Base-by-base conservation (phyloP, 2,329 filamentous ascomycete genomes). In the Aspergillus persii region DNA sequence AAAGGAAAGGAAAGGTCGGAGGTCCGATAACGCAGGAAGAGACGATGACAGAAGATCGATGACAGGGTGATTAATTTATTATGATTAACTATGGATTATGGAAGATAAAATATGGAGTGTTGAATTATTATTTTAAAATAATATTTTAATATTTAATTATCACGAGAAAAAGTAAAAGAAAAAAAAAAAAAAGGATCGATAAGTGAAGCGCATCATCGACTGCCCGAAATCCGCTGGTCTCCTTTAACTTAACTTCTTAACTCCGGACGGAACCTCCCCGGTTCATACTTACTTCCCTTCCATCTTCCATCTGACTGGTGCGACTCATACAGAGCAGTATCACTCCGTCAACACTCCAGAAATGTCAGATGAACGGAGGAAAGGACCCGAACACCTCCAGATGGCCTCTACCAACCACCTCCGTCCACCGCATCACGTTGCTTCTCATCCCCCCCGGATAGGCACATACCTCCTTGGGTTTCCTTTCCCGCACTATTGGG, bases 321-420 rank as follows among this genome's bases (percentile, higher is more conserved):
- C 18, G 18, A 23, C 18, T 23, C 18, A 23, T 23, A 23, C 18
- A 23, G 18, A 23, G 18, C 18, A 23, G 18, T 23, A 23, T 23
- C 18, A 23, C 18, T 23, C 18, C 18, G 18, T 23, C 18, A 23
- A 23, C 18, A 23, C 18, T 23, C 18, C 18, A 23, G 18, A 23
- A 23, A 31, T 31, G 30, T 31, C 30, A 31, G 30, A 31, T 31
- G 30, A 8, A 23, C 18, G 18, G 18, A 23, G 18, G 18, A 23
- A 23, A 23, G 18, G 18, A 23, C 18, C 18, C 18, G 18, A 23
- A 1, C 18, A 23, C 18, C 18, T 18, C 41, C n/a, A 46, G 23
- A 46, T 50, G 39, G 18, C 15, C 15, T 50, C 33, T 18, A 65
- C 71, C 71, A 73, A 73, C 71, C 71, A 73, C 68, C 65, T 50